Conservation (phyloP, 768 basidiomycete species). For the Lactarius indigo region DNA sequence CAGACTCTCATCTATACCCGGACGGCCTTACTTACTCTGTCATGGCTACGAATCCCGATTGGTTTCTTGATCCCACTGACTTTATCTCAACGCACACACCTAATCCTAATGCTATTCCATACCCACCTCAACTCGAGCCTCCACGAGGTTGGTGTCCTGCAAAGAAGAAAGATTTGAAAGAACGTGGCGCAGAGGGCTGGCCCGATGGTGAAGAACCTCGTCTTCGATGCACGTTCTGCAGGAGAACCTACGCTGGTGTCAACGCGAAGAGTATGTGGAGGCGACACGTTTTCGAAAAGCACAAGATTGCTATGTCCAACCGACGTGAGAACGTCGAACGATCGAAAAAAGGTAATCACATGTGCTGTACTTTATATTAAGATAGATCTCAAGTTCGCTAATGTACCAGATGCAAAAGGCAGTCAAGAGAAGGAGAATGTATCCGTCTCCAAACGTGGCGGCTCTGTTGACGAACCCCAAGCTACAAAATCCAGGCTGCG, state of each 20-base stretch:
- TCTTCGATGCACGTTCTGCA: constrained; percentile 79
- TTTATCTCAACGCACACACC: constrained; percentile 47
- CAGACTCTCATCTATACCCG: constrained; percentile 52
- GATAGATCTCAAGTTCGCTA: constrained; percentile 5
- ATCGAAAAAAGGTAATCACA: constrained; percentile 55
- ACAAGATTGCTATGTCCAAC: constrained; percentile 88
- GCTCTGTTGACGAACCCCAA: constrained; percentile 2
- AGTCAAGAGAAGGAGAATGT: constrained; percentile 44
- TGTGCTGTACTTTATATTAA: constrained; percentile 30
- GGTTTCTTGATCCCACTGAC: constrained; percentile 73
- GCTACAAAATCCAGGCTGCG: constrained; percentile 23
- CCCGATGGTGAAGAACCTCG: constrained; percentile 79
- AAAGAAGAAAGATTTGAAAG: constrained; percentile 77
- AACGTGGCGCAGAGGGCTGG: constrained; percentile 65
- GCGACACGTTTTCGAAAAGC: constrained; percentile 84
- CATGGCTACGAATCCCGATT: constrained; percentile 72
- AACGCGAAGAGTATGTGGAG: constrained; percentile 94
- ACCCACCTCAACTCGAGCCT: constrained; percentile 75
- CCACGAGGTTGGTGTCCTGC: constrained; percentile 84
- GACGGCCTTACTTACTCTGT: constrained; percentile 69
- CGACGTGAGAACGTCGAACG: constrained; percentile 68
- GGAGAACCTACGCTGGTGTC: constrained; percentile 79
- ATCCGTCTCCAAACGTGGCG: constrained; percentile 29
- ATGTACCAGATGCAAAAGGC: constrained; percentile 55
- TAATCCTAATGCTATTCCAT: constrained; percentile 55